Evolutionary conservation across 108 stramenopile species (phyloP).

Genomic region (Skeletonema grethae): DNA sequence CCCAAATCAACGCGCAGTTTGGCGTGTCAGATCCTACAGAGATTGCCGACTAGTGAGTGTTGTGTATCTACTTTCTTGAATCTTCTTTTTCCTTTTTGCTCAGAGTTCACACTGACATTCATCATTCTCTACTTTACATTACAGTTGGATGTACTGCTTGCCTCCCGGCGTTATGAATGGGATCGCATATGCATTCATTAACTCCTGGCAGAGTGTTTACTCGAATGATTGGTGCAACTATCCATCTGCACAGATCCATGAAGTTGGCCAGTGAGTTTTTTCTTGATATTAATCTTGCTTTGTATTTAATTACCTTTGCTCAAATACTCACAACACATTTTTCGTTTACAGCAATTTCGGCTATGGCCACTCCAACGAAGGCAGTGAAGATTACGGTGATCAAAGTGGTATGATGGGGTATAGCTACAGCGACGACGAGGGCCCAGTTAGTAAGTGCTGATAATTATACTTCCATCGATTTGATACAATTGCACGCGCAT

Average conservation of each 20-base stretch:
- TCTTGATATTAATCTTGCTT: too few relatives aligned
- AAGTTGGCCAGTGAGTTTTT: slow-evolving; percentile 41
- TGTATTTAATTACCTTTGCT: too few relatives aligned
- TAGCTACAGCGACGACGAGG: neutral
- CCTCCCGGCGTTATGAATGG: slow-evolving; percentile 38
- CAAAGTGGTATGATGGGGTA: slow-evolving; percentile 16
- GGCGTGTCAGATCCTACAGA: slow-evolving; percentile 7
- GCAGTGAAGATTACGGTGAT: slow-evolving; percentile 9
- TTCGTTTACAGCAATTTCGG: slow-evolving; percentile 20
- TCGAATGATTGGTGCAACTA: slow-evolving; percentile 55
- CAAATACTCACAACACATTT: too few relatives aligned
- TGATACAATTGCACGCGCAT: neutral
- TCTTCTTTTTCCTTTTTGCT: neutral
- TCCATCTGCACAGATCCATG: slow-evolving; percentile 27
- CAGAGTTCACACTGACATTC: neutral
- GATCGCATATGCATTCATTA: slow-evolving; percentile 53
- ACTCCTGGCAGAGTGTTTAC: slow-evolving; percentile 48
- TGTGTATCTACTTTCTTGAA: neutral
- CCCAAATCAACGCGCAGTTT: slow-evolving; percentile 11
- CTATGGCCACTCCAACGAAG: slow-evolving; percentile 39
- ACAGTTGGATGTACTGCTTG: slow-evolving; percentile 48
- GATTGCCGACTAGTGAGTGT: neutral
- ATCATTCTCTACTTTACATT: slow-evolving; percentile 9
- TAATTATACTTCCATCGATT: neutral
- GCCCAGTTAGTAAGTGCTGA: neutral